phyloP scores from a whole-genome alignment of 2,329 filamentous ascomycete genomes.

The Onygenales sp. region DNA sequence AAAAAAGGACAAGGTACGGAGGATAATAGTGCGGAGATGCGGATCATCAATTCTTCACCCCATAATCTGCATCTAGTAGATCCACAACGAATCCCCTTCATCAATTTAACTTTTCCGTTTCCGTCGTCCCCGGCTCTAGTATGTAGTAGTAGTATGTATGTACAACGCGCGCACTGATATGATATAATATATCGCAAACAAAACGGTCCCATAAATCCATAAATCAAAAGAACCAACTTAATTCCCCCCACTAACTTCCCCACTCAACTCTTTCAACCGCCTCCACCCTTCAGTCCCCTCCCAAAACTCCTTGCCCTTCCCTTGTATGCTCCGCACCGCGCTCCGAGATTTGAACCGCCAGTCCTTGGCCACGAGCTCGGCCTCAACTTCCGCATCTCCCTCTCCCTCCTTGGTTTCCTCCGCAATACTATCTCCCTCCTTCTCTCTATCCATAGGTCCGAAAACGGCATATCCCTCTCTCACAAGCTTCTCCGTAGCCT shows the following conservation, averaged over 20 bases:
- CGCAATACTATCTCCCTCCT: constrained; percentile 38
- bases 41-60: too few relatives aligned
- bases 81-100: too few relatives aligned
- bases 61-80: too few relatives aligned
- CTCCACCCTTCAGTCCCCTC: constrained; percentile 52
- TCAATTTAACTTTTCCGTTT: too few relatives aligned
- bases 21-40: too few relatives aligned
- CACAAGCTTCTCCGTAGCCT: constrained; percentile 71
- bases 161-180: too few relatives aligned
- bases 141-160: too few relatives aligned
- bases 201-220: not conserved
- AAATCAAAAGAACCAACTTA: not conserved
- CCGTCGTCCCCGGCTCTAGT: too few relatives aligned
- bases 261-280: constrained; percentile 28
- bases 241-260: constrained; percentile 24
- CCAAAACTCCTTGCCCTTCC: constrained; percentile 72
- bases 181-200: not conserved
- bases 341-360: constrained; percentile 87
- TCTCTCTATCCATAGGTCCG: constrained; percentile 48
- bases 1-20: too few relatives aligned
- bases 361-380: constrained; percentile 59
- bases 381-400: constrained; percentile 16
- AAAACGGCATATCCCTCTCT: constrained; percentile 69
- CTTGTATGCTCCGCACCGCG: constrained; percentile 73
- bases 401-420: constrained; percentile 31